Evolutionary conservation across 164 flowering plant genomes (phyloP).

Genomic region (Annona squamosa): DNA sequence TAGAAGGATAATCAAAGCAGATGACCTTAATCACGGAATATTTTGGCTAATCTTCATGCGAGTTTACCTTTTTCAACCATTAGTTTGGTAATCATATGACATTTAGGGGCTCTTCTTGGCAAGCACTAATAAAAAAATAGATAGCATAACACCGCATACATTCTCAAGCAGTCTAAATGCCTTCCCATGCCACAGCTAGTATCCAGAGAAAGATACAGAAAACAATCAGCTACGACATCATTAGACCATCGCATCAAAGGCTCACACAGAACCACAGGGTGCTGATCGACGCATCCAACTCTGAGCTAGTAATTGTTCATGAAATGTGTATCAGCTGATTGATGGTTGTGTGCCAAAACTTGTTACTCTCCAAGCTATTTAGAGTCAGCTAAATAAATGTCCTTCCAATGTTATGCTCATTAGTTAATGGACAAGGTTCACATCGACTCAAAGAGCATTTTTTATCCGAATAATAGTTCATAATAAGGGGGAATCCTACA

Average conservation of each 20-base stretch:
- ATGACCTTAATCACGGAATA: too few relatives aligned
- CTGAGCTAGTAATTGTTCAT: slow-evolving; percentile 74
- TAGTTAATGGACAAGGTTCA: too few relatives aligned
- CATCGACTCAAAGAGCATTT: too few relatives aligned
- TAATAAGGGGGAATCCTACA: too few relatives aligned
- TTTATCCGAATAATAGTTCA: too few relatives aligned
- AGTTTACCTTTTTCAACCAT: too few relatives aligned
- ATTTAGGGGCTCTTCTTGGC: not conserved
- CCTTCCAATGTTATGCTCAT: too few relatives aligned
- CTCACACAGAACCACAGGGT: slow-evolving; percentile 66
- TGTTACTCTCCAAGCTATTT: too few relatives aligned
- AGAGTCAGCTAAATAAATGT: too few relatives aligned
- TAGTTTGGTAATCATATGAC: not conserved
- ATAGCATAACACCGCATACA: not conserved
- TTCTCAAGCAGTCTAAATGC: not conserved
- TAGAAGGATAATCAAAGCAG: too few relatives aligned
- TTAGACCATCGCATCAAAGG: not conserved
- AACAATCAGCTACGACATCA: not conserved
- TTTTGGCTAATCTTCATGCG: too few relatives aligned
- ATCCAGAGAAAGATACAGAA: not conserved
- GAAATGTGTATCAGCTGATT: slow-evolving; percentile 36
- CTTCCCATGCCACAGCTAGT: not conserved
- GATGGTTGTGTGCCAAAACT: not conserved
- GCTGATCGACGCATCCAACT: slow-evolving; percentile 64
- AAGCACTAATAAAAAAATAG: not conserved